A percentile compares a stretch with the other conserved stretches of the same genome.
Conservation (phyloP, 1,139 yeast genomes). For the Candida glucosophila region DNA sequence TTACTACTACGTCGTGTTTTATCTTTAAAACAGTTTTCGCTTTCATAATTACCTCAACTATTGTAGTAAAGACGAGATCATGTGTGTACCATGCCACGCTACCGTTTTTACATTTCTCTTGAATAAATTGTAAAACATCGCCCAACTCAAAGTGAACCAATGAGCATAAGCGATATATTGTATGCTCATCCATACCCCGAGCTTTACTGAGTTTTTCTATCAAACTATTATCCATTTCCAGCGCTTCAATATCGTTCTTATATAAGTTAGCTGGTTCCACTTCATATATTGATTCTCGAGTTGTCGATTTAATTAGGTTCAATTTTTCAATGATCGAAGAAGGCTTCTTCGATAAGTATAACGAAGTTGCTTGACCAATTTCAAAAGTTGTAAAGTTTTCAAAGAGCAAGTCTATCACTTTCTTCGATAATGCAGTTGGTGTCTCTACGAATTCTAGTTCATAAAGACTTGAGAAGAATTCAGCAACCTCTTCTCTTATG, state of each 20-base stretch:
- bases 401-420: too few species aligned
- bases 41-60: too few species aligned
- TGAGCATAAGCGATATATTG: not conserved
- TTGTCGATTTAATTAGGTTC: too few species aligned
- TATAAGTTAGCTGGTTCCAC: too few species aligned
- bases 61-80: constrained; percentile 7
- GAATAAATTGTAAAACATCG: constrained; percentile 1
- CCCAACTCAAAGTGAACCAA: constrained; percentile 1
- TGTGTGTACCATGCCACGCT: constrained; percentile 15
- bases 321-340: too few species aligned
- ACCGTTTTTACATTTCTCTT: constrained; percentile 7
- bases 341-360: not conserved
- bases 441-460: too few species aligned
- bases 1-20: not conserved
- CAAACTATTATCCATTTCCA: constrained; percentile 4
- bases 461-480: too few species aligned
- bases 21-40: not conserved
- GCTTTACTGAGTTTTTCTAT: constrained; percentile 1
- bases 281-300: too few species aligned
- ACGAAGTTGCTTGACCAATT: not conserved
- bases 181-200: not conserved
- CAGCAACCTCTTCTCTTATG: not conserved
- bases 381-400: not conserved
- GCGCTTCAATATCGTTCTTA: constrained; percentile 13
- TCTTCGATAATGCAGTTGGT: too few species aligned